Conservation (phyloP, 257 asterid genomes). For the Eucommia ulmoides region DNA sequence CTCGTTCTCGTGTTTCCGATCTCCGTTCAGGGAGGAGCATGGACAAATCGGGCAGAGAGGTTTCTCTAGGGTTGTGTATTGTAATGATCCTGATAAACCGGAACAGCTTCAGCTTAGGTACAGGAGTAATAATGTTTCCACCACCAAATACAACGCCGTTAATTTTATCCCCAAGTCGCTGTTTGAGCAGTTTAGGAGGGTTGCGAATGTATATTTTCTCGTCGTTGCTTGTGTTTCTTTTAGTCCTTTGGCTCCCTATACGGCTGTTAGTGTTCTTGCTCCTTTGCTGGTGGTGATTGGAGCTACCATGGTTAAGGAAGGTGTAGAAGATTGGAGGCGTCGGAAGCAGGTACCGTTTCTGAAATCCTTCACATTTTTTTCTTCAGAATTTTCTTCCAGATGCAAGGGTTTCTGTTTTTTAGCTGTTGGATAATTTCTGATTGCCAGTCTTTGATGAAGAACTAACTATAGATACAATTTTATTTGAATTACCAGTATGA, state of each 20-base stretch:
- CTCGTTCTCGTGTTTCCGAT: constrained; percentile 53
- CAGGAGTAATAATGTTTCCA: constrained; percentile 67
- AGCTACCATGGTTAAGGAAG: constrained; percentile 90
- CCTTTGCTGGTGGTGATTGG: constrained; percentile 85
- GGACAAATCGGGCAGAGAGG: constrained; percentile 79
- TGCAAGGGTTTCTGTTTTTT: not conserved
- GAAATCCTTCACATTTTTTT: not conserved
- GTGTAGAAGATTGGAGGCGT: constrained; percentile 93
- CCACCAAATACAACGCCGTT: constrained; percentile 66
- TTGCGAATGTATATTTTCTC: constrained; percentile 81
- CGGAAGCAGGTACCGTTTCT: constrained; percentile 48
- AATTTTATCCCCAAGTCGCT: constrained; percentile 86
- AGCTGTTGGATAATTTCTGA: not conserved
- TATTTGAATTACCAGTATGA: not conserved
- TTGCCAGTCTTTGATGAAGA: not conserved
- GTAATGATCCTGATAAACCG: constrained; percentile 68
- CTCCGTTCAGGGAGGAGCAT: constrained; percentile 43
- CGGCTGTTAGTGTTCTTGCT: constrained; percentile 60
- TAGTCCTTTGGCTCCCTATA: constrained; percentile 71
- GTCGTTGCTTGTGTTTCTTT: constrained; percentile 86
- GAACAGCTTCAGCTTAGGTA: constrained; percentile 54
- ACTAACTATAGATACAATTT: too few species aligned
- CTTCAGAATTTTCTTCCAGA: constrained; percentile 1
- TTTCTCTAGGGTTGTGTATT: constrained; percentile 63
- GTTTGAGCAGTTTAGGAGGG: constrained; percentile 97